These are phyloP conservation scores for Prunus yedoensis DNA, from an alignment of 331 rosid genomes.

Conservation along the genomic window DNA sequence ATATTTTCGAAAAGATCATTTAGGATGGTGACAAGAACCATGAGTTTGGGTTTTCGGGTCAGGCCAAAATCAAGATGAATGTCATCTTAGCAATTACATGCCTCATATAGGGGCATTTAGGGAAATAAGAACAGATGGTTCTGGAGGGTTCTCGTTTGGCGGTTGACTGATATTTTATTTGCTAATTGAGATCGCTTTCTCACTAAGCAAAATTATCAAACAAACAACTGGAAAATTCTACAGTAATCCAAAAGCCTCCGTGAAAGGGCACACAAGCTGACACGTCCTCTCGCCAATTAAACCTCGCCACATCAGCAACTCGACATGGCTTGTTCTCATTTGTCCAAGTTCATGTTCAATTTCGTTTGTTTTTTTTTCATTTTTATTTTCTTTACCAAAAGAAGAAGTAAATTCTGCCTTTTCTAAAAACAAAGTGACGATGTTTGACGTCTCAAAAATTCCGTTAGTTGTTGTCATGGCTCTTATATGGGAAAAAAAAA, in stretches of 20 bases:
- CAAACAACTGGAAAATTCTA: neutral
- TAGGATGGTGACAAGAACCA: too few relatives aligned
- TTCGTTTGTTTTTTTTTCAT: too few relatives aligned
- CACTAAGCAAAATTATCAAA: neutral
- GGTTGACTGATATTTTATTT: neutral
- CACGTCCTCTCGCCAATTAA: neutral
- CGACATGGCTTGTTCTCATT: neutral
- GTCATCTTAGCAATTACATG: neutral
- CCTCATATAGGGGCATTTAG: neutral
- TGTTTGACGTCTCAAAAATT: too few relatives aligned
- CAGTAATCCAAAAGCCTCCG: too few relatives aligned
- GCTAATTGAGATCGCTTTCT: conserved; percentile 6
- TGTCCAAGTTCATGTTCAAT: neutral
- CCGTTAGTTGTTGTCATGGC: too few relatives aligned
- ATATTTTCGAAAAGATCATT: too few relatives aligned
- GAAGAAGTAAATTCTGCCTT: too few relatives aligned
- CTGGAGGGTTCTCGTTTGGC: neutral
- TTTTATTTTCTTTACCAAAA: too few relatives aligned
- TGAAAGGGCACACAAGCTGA: too few relatives aligned
- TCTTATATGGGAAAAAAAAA: too few relatives aligned
- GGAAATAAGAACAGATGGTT: neutral
- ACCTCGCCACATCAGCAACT: conserved; percentile 18
- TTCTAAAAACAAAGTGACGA: too few relatives aligned
- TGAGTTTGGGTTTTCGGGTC: neutral
- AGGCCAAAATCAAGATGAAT: neutral